A percentile compares a stretch with the other conserved stretches of the same genome.
Evolutionary conservation across 306 rosid species (phyloP).

Genomic region (Delonix regia): DNA sequence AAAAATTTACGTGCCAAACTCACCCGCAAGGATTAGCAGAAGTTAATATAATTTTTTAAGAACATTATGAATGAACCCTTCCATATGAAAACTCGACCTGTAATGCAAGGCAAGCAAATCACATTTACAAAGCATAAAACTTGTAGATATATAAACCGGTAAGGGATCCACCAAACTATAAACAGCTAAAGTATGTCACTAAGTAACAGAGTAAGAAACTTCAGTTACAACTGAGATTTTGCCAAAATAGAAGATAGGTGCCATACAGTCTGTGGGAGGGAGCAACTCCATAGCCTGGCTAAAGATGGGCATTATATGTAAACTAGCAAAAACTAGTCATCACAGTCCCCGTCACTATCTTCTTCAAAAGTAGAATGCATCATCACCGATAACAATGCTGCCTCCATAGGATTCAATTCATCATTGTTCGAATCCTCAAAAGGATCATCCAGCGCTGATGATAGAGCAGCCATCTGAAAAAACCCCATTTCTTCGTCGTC

Average conservation of each 20-base stretch:
- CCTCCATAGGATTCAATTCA: slow-evolving; percentile 38
- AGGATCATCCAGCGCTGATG: slow-evolving; percentile 32
- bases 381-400: slow-evolving; percentile 43
- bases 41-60: neutral
- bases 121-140: slow-evolving; percentile 1
- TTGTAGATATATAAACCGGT: slow-evolving; percentile 4
- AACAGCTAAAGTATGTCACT: neutral
- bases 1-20: too few relatives aligned
- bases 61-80: neutral
- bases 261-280: slow-evolving; percentile 4
- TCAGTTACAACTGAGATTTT: slow-evolving; percentile 8
- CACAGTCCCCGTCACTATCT: slow-evolving; percentile 1
- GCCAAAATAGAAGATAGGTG: slow-evolving; percentile 16
- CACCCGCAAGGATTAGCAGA: too few relatives aligned
- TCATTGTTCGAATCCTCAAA: slow-evolving; percentile 37
- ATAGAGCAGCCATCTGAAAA: slow-evolving; percentile 38
- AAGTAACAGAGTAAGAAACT: slow-evolving; percentile 3
- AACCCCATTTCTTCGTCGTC: slow-evolving; percentile 30
- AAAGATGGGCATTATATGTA: neutral
- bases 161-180: neutral
- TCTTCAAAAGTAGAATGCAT: slow-evolving; percentile 47
- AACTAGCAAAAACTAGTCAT: slow-evolving; percentile 27
- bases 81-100: neutral
- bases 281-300: slow-evolving; percentile 22
- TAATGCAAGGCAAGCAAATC: neutral